Evolutionary conservation across 768 basidiomycete genomes (phyloP), one percentile per base, ranked within the genome.

Genomic region (Cyclocybe cylindracea): DNA sequence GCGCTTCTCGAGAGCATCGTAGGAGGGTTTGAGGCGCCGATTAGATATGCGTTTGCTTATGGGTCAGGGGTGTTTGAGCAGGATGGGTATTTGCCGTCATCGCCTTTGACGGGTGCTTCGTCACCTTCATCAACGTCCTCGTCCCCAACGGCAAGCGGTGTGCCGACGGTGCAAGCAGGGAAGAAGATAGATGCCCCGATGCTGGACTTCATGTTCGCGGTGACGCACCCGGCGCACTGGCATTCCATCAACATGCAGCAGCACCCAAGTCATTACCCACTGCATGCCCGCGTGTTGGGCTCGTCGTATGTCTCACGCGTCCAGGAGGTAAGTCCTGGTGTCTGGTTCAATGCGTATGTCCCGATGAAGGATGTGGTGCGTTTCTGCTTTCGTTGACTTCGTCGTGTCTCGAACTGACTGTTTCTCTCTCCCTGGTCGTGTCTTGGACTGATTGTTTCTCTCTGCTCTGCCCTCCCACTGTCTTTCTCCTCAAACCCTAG

Each of bases 181-280:
- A 14, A 60, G 43, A 63, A 64, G 16, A 61, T 61, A 10, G 69
- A 73, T 13, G 67, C 62, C 35, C 94, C 94, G 0, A 91, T 98
- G 89, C 81, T 98, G 16, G 97, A 99, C 70, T 97, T 98, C 62
- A 83, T 99, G 69, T 92, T 99, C 66, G 95, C 94, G 0, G 96
- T 98, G 40, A 91, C 93, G 2, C 94, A 97, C 60, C 79, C 97
- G 0, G 82, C 80, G 10, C 93, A 97, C 63, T 99, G 95, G 77
- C 97, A 98, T 68, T 90, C 86, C 29, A 91, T 94, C 68, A 99
- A 99, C 68, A 87, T 98, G 84, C 81, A 87, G 44, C 93, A 95
- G 69, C 80, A 88, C 63, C 94, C 96, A 0, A 77, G 82, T 7
- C 97, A 99, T 71, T 99, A 99, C 66, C 88, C 96, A 0, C 64